Percentiles rank a stretch among this genome's conserved stretches.
Conservation (phyloP, 352 stramenopile species). For the Stramenopiles sp. region DNA sequence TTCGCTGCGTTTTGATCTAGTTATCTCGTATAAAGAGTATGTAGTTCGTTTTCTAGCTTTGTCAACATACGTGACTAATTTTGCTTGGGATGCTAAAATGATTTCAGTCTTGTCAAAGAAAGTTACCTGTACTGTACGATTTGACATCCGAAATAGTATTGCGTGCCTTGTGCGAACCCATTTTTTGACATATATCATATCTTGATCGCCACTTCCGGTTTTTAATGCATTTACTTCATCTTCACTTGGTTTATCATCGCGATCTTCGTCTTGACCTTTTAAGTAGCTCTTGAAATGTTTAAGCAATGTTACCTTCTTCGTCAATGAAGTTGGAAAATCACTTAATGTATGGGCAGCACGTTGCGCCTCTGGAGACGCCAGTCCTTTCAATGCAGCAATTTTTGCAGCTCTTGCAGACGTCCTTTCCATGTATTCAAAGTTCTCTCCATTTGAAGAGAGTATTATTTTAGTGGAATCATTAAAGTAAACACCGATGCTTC, state of each 20-base stretch:
- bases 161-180: slow-evolving; percentile 93
- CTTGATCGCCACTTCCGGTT: slow-evolving; percentile 11
- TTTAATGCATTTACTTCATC: slow-evolving; percentile 7
- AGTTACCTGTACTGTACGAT: slow-evolving; percentile 78
- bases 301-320: slow-evolving; percentile 94
- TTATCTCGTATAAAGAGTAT: slow-evolving; percentile 33
- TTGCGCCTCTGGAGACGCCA: neutral
- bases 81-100: slow-evolving; percentile 65
- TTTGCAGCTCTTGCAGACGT: slow-evolving; percentile 23
- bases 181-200: slow-evolving; percentile 91
- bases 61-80: slow-evolving; percentile 59
- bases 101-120: slow-evolving; percentile 93
- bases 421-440: slow-evolving; percentile 87
- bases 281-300: slow-evolving; percentile 93
- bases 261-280: slow-evolving; percentile 44
- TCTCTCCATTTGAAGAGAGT: slow-evolving; percentile 48
- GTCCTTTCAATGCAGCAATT: neutral
- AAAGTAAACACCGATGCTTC: slow-evolving; percentile 84
- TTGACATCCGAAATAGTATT: slow-evolving; percentile 88
- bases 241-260: neutral
- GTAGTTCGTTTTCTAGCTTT: slow-evolving; percentile 38
- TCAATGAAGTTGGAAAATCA: slow-evolving; percentile 56
- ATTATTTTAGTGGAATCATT: slow-evolving; percentile 97
- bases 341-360: slow-evolving; percentile 27
- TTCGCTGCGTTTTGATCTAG: slow-evolving; percentile 33